Evolutionary conservation across 352 stramenopile genomes (phyloP).

Genomic region (Phytophthora fragariaefolia): DNA sequence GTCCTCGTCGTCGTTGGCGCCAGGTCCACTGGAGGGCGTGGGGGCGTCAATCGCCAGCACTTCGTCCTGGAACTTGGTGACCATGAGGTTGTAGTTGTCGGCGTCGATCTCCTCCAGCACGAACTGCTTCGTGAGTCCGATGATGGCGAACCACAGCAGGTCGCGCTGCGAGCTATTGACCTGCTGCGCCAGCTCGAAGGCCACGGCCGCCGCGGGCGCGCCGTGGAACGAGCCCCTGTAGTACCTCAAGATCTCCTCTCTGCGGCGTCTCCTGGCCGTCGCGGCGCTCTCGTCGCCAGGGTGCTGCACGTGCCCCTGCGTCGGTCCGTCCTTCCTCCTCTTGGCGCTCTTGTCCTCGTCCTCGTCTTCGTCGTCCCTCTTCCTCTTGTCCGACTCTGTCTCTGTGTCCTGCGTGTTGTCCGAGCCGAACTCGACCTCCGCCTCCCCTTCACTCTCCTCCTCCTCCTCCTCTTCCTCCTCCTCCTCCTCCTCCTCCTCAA

Average conservation of each 20-base stretch:
- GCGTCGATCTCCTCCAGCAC: constrained; percentile 93
- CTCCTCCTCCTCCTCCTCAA: constrained; percentile 68
- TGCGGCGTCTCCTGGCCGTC: constrained; percentile 60
- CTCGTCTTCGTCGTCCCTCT: constrained; percentile 32
- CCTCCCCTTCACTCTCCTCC: constrained; percentile 48
- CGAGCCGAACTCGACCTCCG: constrained; percentile 58
- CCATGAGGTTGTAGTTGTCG: constrained; percentile 92
- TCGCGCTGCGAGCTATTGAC: constrained; percentile 89
- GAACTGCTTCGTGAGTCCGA: constrained; percentile 97
- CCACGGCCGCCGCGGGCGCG: constrained; percentile 73
- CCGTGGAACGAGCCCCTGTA: constrained; percentile 94
- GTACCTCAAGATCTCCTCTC: constrained; percentile 90
- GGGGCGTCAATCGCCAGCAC: constrained; percentile 78
- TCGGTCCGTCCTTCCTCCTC: constrained; percentile 28
- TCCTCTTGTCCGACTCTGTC: constrained; percentile 41
- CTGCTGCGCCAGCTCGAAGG: constrained; percentile 84
- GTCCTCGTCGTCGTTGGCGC: constrained; percentile 38
- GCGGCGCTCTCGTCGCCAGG: constrained; percentile 36
- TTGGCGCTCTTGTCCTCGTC: constrained; percentile 35
- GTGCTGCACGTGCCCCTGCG: too few relatives aligned
- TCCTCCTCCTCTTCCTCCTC: constrained; percentile 67
- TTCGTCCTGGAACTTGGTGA: constrained; percentile 91
- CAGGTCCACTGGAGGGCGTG: constrained; percentile 41
- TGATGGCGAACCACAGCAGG: constrained; percentile 97
- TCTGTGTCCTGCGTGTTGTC: constrained; percentile 19